These are phyloP conservation scores for Scleroderma bovista DNA, from an alignment of 768 basidiomycete genomes.

Conservation along the genomic window DNA sequence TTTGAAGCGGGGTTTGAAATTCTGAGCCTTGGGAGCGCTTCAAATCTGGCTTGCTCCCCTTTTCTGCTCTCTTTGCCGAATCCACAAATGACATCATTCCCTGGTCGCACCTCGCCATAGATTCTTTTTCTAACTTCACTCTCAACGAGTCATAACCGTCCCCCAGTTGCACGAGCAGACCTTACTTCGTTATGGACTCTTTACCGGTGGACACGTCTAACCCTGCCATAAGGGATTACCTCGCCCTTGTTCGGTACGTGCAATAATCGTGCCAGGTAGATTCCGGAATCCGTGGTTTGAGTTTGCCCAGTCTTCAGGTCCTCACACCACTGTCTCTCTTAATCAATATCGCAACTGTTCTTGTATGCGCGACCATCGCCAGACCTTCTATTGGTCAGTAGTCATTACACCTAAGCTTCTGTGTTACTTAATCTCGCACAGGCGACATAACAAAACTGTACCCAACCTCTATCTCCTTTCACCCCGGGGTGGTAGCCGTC, in stretches of 20 bases:
- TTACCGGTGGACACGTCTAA: constrained; percentile 55
- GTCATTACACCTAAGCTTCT: neutral
- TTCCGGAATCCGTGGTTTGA: neutral
- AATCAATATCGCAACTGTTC: constrained; percentile 67
- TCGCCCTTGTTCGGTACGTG: constrained; percentile 54
- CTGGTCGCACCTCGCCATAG: too few relatives aligned
- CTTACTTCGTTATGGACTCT: constrained; percentile 37
- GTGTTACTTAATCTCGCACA: constrained; percentile 15
- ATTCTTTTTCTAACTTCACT: too few relatives aligned
- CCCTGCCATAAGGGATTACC: constrained; percentile 60
- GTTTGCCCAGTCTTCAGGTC: constrained; percentile 63
- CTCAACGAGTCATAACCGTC: neutral
- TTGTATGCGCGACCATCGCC: constrained; percentile 64
- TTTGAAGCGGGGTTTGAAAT: too few relatives aligned
- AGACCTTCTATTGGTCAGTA: constrained; percentile 55
- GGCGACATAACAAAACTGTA: constrained; percentile 47
- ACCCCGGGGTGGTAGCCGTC: constrained; percentile 46
- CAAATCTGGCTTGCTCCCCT: too few relatives aligned
- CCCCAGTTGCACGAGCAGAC: neutral
- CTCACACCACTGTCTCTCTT: constrained; percentile 80
- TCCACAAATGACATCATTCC: too few relatives aligned
- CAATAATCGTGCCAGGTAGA: too few relatives aligned
- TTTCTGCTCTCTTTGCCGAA: too few relatives aligned
- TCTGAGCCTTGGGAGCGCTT: too few relatives aligned
- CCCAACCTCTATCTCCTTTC: constrained; percentile 71